Conservation (phyloP, 208 protist genomes). For the Herpetomonas samuelpessoai region DNA sequence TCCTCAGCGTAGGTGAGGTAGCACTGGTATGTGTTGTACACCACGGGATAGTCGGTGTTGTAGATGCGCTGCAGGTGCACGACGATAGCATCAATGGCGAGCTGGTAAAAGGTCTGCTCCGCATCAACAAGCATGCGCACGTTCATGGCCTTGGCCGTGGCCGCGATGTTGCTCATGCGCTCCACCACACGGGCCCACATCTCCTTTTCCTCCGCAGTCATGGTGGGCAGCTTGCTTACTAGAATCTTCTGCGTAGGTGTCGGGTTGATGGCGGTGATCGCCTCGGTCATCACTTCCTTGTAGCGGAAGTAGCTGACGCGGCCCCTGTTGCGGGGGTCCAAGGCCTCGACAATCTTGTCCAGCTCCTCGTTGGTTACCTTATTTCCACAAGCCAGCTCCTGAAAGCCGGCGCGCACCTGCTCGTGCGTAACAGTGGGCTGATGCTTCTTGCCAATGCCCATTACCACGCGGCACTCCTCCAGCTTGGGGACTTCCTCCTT, state of each 20-base stretch:
- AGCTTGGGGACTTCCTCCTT: slow-evolving; percentile 59
- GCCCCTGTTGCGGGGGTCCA: slow-evolving; percentile 72
- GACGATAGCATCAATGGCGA: slow-evolving; percentile 93
- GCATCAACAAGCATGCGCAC: slow-evolving; percentile 94
- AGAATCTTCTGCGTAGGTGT: slow-evolving; percentile 56
- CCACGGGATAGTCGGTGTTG: slow-evolving; percentile 88
- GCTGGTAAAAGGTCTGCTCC: slow-evolving; percentile 97
- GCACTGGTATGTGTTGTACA: slow-evolving; percentile 98
- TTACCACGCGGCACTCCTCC: slow-evolving; percentile 88
- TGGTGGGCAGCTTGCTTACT: slow-evolving; percentile 53
- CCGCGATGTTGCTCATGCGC: slow-evolving; percentile 69
- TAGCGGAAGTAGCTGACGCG: slow-evolving; percentile 88
- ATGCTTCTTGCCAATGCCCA: slow-evolving; percentile 64
- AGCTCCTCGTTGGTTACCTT: slow-evolving; percentile 52
- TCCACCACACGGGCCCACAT: slow-evolving; percentile 67
- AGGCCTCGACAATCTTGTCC: slow-evolving; percentile 40
- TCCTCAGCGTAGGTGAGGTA: slow-evolving; percentile 93
- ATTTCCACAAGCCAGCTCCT: slow-evolving; percentile 20
- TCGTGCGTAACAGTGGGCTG: slow-evolving; percentile 63
- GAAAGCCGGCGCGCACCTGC: slow-evolving; percentile 60
- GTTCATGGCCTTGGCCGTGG: slow-evolving; percentile 58
- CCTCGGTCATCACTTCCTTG: slow-evolving; percentile 82
- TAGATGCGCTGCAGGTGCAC: slow-evolving; percentile 82
- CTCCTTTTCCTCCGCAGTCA: slow-evolving; percentile 71
- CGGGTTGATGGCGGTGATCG: slow-evolving; percentile 56